Conservation (phyloP, 352 stramenopile species). For the Globisporangium acanthophoron region DNA sequence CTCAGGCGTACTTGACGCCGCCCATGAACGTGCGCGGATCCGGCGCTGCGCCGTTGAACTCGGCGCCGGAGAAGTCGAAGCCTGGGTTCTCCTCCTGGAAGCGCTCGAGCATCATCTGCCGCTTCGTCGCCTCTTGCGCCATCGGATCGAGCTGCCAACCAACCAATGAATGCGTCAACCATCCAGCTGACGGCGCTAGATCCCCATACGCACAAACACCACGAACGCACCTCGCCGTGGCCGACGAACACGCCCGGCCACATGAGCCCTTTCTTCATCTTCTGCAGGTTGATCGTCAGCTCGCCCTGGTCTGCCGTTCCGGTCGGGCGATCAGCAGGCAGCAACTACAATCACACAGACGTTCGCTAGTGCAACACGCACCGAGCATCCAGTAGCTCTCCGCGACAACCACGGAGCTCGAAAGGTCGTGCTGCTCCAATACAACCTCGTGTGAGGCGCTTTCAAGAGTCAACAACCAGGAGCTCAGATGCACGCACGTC, state of each 20-base stretch:
- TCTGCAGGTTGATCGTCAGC: constrained; percentile 92
- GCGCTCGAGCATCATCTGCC: constrained; percentile 96
- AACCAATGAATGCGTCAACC: not conserved
- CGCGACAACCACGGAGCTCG: constrained; percentile 87
- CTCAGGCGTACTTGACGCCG: constrained; percentile 84
- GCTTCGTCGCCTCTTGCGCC: constrained; percentile 90
- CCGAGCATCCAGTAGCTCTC: constrained; percentile 97
- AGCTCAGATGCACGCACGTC: constrained; percentile 46
- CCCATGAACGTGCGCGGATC: constrained; percentile 98
- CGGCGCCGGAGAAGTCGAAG: constrained; percentile 97
- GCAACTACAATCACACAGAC: not conserved
- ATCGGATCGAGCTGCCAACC: constrained; percentile 78
- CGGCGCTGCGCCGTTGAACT: constrained; percentile 95
- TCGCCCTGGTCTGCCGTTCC: constrained; percentile 66
- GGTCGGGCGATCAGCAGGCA: not conserved
- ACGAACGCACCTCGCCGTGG: constrained; percentile 59
- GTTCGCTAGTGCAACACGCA: constrained; percentile 10
- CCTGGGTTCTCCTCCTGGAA: constrained; percentile 99
- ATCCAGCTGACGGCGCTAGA: not conserved
- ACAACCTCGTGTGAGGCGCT: not conserved
- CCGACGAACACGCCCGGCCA: constrained; percentile 90
- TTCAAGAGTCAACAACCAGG: not conserved
- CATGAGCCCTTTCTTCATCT: constrained; percentile 94
- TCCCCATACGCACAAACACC: constrained; percentile 5
- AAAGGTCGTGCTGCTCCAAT: constrained; percentile 80